Percentiles rank a stretch among this genome's conserved stretches.
phyloP scores from a whole-genome alignment of 108 stramenopile genomes.

The Seminavis robusta region DNA sequence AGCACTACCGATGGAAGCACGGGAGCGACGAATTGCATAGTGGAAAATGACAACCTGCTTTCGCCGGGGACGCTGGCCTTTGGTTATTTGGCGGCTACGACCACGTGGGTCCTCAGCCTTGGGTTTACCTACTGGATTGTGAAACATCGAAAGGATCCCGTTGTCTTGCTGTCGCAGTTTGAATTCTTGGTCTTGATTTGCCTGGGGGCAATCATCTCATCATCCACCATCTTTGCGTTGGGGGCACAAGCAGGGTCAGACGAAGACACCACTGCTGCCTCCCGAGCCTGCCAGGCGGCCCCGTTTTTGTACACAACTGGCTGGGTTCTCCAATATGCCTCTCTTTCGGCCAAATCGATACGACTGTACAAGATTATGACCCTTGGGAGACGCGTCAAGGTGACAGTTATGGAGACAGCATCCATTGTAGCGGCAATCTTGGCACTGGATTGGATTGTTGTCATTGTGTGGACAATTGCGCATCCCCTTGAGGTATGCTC shows the following conservation, averaged over 20 bases:
- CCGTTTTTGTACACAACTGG: slow-evolving; percentile 45
- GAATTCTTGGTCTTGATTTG: slow-evolving; percentile 42
- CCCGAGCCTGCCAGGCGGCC: slow-evolving; percentile 25
- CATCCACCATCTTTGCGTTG: slow-evolving; percentile 35
- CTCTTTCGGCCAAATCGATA: slow-evolving; percentile 39
- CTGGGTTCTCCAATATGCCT: slow-evolving; percentile 40
- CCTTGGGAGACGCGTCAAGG: neutral
- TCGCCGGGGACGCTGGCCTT: slow-evolving; percentile 15
- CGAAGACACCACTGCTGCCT: slow-evolving; percentile 7
- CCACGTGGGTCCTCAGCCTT: slow-evolving; percentile 33
- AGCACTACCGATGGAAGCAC: too few relatives aligned
- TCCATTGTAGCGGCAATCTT: slow-evolving; percentile 17
- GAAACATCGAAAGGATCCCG: slow-evolving; percentile 24
- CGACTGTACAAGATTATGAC: slow-evolving; percentile 11
- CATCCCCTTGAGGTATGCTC: too few relatives aligned
- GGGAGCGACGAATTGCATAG: slow-evolving; percentile 24
- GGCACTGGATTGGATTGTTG: slow-evolving; percentile 22
- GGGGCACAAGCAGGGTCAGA: slow-evolving; percentile 31
- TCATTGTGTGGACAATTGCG: slow-evolving; percentile 31
- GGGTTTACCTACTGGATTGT: slow-evolving; percentile 29
- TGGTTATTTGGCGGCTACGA: slow-evolving; percentile 28
- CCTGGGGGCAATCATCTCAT: slow-evolving; percentile 32
- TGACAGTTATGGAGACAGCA: slow-evolving; percentile 15
- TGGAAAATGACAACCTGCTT: slow-evolving; percentile 22
- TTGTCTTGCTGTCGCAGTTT: slow-evolving; percentile 38